Conservation (phyloP, 179 eudicot genomes). For the Pouteria campechiana region DNA sequence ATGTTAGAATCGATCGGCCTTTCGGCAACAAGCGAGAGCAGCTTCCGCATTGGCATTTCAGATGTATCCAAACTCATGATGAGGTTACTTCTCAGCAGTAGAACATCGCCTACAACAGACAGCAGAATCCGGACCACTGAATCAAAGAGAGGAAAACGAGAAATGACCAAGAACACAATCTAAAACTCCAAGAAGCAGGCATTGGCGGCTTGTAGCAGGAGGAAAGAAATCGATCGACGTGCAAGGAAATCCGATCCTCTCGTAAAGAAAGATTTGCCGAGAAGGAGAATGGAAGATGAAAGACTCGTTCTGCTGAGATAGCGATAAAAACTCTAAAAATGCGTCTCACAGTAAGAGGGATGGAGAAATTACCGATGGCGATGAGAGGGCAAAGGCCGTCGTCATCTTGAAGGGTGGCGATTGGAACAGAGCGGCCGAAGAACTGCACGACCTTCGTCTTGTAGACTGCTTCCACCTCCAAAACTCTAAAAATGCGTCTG, state of each 20-base stretch:
- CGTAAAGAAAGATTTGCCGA: background rate
- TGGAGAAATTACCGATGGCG: constrained; percentile 55
- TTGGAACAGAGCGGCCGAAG: constrained; percentile 58
- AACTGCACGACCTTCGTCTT: constrained; percentile 66
- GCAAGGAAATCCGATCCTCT: too few species aligned
- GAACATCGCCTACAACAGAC: constrained; percentile 59
- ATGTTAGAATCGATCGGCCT: constrained; percentile 75
- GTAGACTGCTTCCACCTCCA: constrained; percentile 48
- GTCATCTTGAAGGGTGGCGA: constrained; percentile 83
- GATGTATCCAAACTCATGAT: constrained; percentile 51
- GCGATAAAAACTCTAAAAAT: constrained; percentile 23
- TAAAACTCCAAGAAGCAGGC: too few species aligned
- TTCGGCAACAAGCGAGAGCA: constrained; percentile 87
- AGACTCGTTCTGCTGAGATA: background rate
- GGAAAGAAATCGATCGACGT: too few species aligned
- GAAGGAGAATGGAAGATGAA: background rate
- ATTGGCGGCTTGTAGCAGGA: too few species aligned
- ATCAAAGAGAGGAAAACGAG: background rate
- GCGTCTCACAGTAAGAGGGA: constrained; percentile 1
- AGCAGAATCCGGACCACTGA: background rate
- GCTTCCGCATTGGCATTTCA: constrained; percentile 84
- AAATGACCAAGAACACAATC: background rate
- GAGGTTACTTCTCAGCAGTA: constrained; percentile 66
- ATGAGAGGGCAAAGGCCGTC: constrained; percentile 98
- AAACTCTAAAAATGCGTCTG: too few species aligned